A percentile compares a stretch with the other conserved stretches of the same genome.
phyloP scores from a whole-genome alignment of 371 early-diverging fungal species.

The Rhizomucor miehei region DNA sequence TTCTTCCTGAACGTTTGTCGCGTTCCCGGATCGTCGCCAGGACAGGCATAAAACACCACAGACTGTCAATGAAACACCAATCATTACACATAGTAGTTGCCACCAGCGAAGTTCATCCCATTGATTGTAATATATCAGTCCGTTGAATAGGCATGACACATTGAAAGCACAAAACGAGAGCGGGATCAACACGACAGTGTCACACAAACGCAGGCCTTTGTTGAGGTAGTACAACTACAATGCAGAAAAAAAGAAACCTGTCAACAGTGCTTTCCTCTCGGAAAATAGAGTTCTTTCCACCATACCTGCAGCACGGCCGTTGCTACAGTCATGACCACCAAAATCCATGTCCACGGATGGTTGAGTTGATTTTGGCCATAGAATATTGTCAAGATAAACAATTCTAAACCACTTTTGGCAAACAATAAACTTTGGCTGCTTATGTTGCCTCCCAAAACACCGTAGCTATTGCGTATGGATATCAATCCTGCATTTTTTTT shows the following conservation, averaged over 20 bases:
- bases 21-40: conserved; percentile 27
- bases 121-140: conserved; percentile 81
- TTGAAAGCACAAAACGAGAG: conserved; percentile 77
- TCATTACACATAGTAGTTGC: conserved; percentile 62
- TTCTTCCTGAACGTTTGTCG: conserved; percentile 9
- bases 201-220: conserved; percentile 70
- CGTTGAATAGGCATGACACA: conserved; percentile 75
- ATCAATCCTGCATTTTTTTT: no score
- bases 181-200: conserved; percentile 79
- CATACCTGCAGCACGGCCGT: conserved; percentile 73
- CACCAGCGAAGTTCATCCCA: conserved; percentile 61
- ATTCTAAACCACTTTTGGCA: conserved; percentile 79
- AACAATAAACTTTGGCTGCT: conserved; percentile 77
- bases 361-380: conserved; percentile 68
- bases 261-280: not conserved
- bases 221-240: conserved; percentile 74
- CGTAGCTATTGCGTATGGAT: conserved; percentile 41
- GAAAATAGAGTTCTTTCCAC: not conserved
- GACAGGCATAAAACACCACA: conserved; percentile 69
- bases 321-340: conserved; percentile 59
- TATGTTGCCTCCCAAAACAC: conserved; percentile 68
- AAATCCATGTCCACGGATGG: conserved; percentile 67
- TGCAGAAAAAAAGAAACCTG: not conserved
- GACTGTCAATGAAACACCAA: conserved; percentile 61
- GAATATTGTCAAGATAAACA: conserved; percentile 61